Evolutionary conservation across 2,329 filamentous ascomycete genomes (phyloP).

Genomic region (Exophiala aquamarina): DNA sequence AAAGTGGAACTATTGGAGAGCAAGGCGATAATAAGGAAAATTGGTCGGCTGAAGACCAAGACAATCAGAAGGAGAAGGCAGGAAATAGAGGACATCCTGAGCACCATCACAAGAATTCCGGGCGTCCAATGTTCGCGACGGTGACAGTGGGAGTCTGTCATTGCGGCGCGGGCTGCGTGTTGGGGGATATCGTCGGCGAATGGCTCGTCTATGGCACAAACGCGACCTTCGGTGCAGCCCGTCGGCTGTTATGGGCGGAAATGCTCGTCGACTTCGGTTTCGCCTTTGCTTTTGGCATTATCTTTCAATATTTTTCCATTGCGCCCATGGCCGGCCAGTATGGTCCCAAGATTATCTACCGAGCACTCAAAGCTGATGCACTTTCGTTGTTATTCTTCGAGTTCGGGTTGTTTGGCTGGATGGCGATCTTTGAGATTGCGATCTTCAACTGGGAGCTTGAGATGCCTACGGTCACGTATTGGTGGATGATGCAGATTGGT

Average conservation of each 20-base stretch:
- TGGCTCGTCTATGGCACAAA: slow-evolving; percentile 34
- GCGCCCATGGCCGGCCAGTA: slow-evolving; percentile 34
- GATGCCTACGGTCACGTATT: slow-evolving; percentile 32
- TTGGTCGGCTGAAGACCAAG: no score
- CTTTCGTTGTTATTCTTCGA: slow-evolving; percentile 33
- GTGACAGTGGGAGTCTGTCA: slow-evolving; percentile 33
- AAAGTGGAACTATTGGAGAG: no score
- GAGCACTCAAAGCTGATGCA: slow-evolving; percentile 32
- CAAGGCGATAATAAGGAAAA: no score
- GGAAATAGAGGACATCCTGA: no score
- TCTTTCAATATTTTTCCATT: slow-evolving; percentile 36
- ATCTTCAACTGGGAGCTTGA: slow-evolving; percentile 29
- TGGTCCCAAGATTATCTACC: slow-evolving; percentile 26
- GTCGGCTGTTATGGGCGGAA: slow-evolving; percentile 22
- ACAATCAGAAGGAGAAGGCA: no score
- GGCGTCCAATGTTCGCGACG: slow-evolving; percentile 26
- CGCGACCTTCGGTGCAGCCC: slow-evolving; percentile 24
- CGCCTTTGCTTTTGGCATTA: slow-evolving; percentile 31
- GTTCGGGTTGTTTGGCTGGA: slow-evolving; percentile 34
- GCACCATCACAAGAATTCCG: slow-evolving; percentile 5
- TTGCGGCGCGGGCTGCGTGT: slow-evolving; percentile 35
- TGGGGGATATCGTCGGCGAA: slow-evolving; percentile 36
- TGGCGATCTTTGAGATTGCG: slow-evolving; percentile 31
- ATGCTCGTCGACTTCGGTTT: slow-evolving; percentile 27
- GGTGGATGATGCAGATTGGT: no score